Percentiles rank a stretch among this genome's conserved stretches.
These are phyloP conservation scores for Barnettozyma sp. DNA, from an alignment of 805 yeast species.

Conservation along the genomic window DNA sequence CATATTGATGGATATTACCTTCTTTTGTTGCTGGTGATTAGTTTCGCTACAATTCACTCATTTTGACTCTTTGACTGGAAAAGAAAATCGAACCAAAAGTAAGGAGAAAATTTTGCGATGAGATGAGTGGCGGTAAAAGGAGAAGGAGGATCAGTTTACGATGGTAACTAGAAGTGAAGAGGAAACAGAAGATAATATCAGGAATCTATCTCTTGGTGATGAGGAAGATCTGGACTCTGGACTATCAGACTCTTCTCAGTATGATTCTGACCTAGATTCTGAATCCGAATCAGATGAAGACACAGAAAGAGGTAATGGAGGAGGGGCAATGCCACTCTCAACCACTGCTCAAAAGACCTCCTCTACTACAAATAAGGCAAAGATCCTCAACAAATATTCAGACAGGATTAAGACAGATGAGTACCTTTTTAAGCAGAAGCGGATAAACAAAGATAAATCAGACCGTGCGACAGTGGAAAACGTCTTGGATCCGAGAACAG, in stretches of 20 bases:
- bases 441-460: constrained; percentile 70
- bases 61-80: not conserved
- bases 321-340: too few species aligned
- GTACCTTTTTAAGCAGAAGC: constrained; percentile 46
- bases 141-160: too few species aligned
- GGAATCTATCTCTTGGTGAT: not conserved
- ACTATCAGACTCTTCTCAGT: constrained; percentile 9
- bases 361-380: constrained; percentile 32
- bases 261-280: constrained; percentile 8
- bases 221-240: constrained; percentile 7
- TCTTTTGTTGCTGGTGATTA: too few species aligned
- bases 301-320: too few species aligned
- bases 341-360: constrained; percentile 2
- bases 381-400: constrained; percentile 54
- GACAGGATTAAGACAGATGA: constrained; percentile 60
- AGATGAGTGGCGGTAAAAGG: too few species aligned
- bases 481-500: constrained; percentile 91
- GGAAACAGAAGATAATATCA: constrained; percentile 10
- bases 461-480: constrained; percentile 96
- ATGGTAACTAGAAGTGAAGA: too few species aligned
- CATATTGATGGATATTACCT: too few species aligned
- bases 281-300: constrained; percentile 8
- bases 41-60: too few species aligned
- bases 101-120: too few species aligned
- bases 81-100: too few species aligned